Percentiles rank a stretch among this genome's conserved stretches.
These are phyloP conservation scores for Fusarium metavorans DNA, from an alignment of 2,329 filamentous ascomycete species.

Conservation along the genomic window DNA sequence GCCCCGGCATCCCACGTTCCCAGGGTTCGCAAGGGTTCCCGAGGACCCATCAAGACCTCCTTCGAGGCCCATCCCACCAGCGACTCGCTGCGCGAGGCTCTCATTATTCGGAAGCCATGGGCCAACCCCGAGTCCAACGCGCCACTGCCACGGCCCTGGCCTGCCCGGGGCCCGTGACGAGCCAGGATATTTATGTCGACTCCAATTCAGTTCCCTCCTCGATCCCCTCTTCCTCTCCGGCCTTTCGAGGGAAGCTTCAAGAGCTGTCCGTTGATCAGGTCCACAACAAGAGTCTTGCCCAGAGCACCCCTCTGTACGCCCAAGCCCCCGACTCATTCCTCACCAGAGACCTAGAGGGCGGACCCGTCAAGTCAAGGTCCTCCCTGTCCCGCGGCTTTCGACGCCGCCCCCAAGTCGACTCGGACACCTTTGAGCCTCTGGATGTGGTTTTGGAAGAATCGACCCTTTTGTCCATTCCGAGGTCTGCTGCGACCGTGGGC, in stretches of 20 bases:
- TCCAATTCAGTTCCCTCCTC: conserved; percentile 27
- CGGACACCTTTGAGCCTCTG: conserved; percentile 51
- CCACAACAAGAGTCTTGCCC: conserved; percentile 41
- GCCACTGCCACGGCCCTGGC: conserved; percentile 29
- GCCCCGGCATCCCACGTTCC: conserved; percentile 24
- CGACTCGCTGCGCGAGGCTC: conserved; percentile 14
- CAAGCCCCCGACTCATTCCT: conserved; percentile 14
- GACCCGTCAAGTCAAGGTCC: conserved; percentile 26
- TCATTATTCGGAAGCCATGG: conserved; percentile 32
- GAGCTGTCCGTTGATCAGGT: conserved; percentile 43
- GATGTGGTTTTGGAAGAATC: conserved; percentile 49
- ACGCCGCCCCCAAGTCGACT: conserved; percentile 48
- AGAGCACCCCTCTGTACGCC: conserved; percentile 15
- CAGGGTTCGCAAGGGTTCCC: conserved; percentile 25
- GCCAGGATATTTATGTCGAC: conserved; percentile 36
- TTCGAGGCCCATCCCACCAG: conserved; percentile 23
- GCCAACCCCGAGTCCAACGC: conserved; percentile 38
- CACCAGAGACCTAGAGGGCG: conserved; percentile 13
- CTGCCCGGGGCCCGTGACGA: conserved; percentile 13
- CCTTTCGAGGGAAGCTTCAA: conserved; percentile 40
- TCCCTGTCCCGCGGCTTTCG: conserved; percentile 37
- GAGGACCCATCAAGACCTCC: conserved; percentile 17
- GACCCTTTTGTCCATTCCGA: conserved; percentile 15
- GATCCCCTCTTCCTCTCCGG: conserved; percentile 31
- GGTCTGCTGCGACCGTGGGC: conserved; percentile 5